These are phyloP conservation scores for Nakataea oryzae DNA, from an alignment of 2,329 filamentous ascomycete species.

Conservation along the genomic window DNA sequence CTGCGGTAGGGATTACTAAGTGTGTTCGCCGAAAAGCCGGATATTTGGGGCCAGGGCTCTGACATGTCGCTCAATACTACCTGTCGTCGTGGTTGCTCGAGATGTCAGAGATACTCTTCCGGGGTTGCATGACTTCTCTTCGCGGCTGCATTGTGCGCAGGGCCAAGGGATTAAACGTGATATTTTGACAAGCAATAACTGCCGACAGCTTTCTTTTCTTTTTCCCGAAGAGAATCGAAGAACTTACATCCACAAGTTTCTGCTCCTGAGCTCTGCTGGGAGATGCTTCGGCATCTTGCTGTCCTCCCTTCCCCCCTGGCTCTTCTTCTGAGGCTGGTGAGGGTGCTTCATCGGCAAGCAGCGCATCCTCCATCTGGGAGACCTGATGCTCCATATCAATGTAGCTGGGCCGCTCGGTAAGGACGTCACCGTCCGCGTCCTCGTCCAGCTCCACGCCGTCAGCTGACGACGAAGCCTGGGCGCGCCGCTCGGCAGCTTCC, in stretches of 20 bases:
- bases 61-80: slow-evolving; percentile 98
- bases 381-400: slow-evolving; percentile 52
- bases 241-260: slow-evolving; percentile 56
- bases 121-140: not conserved
- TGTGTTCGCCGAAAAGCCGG: slow-evolving; percentile 72
- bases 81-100: slow-evolving; percentile 18
- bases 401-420: slow-evolving; percentile 43
- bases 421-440: slow-evolving; percentile 12
- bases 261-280: slow-evolving; percentile 20
- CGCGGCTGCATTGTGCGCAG: not conserved
- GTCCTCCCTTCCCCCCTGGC: too few relatives aligned
- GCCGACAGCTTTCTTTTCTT: not conserved
- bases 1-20: slow-evolving; percentile 93
- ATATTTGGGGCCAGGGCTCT: slow-evolving; percentile 81
- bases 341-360: slow-evolving; percentile 9
- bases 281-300: slow-evolving; percentile 2
- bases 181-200: not conserved
- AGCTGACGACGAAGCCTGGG: not conserved
- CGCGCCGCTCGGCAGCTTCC: slow-evolving; percentile 9
- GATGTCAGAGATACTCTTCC: not conserved
- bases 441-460: slow-evolving; percentile 8
- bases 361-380: slow-evolving; percentile 15
- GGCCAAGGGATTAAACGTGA: not conserved
- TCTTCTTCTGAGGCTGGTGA: too few relatives aligned
- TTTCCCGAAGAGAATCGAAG: not conserved